Percentiles rank a stretch among this genome's conserved stretches.
phyloP scores from a whole-genome alignment of 2,329 filamentous ascomycete species.

The Fusarium sp. region DNA sequence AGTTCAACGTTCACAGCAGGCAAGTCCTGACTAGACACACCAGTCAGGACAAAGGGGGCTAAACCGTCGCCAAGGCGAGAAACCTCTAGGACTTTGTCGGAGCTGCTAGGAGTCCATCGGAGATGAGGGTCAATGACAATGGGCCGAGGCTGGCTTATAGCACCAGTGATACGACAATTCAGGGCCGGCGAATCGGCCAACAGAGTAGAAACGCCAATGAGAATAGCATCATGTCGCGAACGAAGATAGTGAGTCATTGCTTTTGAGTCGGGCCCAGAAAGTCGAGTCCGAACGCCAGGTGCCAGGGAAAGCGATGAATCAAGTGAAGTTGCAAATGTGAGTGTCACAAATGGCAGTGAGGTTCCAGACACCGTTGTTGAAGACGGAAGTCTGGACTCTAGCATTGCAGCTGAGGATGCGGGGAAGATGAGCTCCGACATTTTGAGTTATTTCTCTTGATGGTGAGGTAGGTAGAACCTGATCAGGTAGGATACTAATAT shows the following conservation, averaged over 20 bases:
- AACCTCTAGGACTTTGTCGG: slow-evolving; percentile 72
- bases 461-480: neutral
- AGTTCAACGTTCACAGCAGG: slow-evolving; percentile 54
- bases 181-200: slow-evolving; percentile 85
- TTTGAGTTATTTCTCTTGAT: neutral
- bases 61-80: slow-evolving; percentile 72
- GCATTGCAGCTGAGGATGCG: slow-evolving; percentile 42
- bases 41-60: slow-evolving; percentile 77
- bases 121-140: slow-evolving; percentile 81
- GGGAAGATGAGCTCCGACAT: slow-evolving; percentile 52
- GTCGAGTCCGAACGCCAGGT: slow-evolving; percentile 80
- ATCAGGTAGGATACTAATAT: neutral
- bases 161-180: slow-evolving; percentile 78
- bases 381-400: slow-evolving; percentile 49
- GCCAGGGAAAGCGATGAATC: slow-evolving; percentile 81
- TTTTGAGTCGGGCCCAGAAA: slow-evolving; percentile 86
- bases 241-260: slow-evolving; percentile 94
- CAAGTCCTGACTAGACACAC: slow-evolving; percentile 53
- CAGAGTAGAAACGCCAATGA: slow-evolving; percentile 86
- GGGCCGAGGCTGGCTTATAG: slow-evolving; percentile 77
- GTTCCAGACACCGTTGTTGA: neutral
- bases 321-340: slow-evolving; percentile 92
- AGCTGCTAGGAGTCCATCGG: slow-evolving; percentile 72
- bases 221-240: slow-evolving; percentile 82
- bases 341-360: slow-evolving; percentile 68